Percentiles rank a stretch among this genome's conserved stretches.
These are phyloP conservation scores for Tetratostichococcus sp. DNA, from an alignment of 139 green algal genomes.

Conservation along the genomic window DNA sequence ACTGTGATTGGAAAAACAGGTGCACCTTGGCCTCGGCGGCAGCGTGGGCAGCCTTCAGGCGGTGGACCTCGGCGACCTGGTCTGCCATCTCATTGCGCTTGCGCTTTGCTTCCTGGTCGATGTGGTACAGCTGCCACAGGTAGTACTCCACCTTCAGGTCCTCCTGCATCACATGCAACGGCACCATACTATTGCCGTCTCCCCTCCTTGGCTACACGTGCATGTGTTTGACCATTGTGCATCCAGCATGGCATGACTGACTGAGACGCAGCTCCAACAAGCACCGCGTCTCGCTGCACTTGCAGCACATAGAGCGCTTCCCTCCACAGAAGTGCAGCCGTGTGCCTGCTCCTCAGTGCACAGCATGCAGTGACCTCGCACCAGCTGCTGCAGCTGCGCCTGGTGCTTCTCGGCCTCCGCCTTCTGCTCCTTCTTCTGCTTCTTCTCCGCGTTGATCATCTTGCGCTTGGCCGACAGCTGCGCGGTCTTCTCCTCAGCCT, in stretches of 20 bases:
- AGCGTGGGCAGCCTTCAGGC: conserved; percentile 12
- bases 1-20: no score
- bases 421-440: conserved; percentile 95
- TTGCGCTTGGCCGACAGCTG: conserved; percentile 75
- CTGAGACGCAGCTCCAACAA: no score
- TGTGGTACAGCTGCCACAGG: conserved; percentile 81
- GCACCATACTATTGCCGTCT: no score
- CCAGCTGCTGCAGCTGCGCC: conserved; percentile 67
- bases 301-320: no score
- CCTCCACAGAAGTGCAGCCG: no score
- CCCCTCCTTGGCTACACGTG: no score
- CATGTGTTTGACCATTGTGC: no score
- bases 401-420: conserved; percentile 92
- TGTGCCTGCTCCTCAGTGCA: no score
- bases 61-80: conserved; percentile 17
- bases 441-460: conserved; percentile 66
- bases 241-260: no score
- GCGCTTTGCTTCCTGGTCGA: conserved; percentile 38
- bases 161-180: conserved; percentile 32
- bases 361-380: conserved; percentile 14
- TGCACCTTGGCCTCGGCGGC: conserved; percentile 10
- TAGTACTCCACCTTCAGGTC: conserved; percentile 46
- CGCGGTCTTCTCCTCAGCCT: conserved; percentile 60
- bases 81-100: conserved; percentile 25
- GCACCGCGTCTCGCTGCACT: no score